phyloP scores from a whole-genome alignment of 805 yeast genomes.

The Ogataea nakhonphanomensis region DNA sequence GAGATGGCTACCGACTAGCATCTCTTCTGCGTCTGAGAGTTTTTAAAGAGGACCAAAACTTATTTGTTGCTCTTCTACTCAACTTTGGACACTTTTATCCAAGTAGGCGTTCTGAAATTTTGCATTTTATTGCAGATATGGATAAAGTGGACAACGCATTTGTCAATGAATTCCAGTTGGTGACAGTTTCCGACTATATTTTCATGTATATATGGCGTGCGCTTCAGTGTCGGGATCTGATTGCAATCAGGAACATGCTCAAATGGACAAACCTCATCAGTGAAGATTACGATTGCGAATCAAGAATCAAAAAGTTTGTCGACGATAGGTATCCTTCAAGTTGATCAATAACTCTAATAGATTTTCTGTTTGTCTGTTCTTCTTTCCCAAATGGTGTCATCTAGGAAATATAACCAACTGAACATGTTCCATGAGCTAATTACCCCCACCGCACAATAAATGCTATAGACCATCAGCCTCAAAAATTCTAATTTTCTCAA shows the following conservation, averaged over 20 bases:
- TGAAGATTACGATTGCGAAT: conserved; percentile 1
- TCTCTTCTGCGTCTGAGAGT: conserved; percentile 3
- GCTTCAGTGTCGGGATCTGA: conserved; percentile 6
- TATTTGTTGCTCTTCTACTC: conserved; percentile 1
- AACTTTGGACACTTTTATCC: conserved; percentile 5
- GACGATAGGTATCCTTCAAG: not conserved
- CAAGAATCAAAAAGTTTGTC: conserved; percentile 4
- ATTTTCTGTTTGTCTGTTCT: conserved; percentile 9
- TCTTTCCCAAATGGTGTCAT: conserved; percentile 62
- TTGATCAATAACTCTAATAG: conserved; percentile 2
- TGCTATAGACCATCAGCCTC: conserved; percentile 76
- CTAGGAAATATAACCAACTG: conserved; percentile 83
- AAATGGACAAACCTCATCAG: conserved; percentile 5
- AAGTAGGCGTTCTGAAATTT: conserved; percentile 18
- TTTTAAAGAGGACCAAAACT: conserved; percentile 1
- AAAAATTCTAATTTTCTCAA: conserved; percentile 67
- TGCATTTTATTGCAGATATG: conserved; percentile 22
- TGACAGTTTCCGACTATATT: conserved; percentile 20
- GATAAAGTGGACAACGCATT: conserved; percentile 20
- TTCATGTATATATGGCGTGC: conserved; percentile 16
- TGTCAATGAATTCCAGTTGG: conserved; percentile 6
- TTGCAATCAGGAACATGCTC: conserved; percentile 9
- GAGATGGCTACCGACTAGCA: conserved; percentile 2
- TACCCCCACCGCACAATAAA: conserved; percentile 84
- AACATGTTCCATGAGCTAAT: conserved; percentile 84